phyloP scores from a whole-genome alignment of 345 rosid species.

The Bruguiera sexangula region DNA sequence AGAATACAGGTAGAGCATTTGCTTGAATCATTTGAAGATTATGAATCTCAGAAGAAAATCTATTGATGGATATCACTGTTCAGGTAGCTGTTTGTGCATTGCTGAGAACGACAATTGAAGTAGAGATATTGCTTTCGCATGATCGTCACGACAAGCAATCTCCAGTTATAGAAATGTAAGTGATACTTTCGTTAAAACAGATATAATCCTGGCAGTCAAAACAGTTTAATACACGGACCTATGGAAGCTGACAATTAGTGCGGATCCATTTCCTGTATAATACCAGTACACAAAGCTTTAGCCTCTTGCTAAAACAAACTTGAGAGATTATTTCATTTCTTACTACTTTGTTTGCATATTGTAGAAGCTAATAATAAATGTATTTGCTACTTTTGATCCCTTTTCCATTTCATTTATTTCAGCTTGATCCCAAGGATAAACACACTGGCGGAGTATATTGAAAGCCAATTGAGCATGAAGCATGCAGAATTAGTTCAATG shows the following conservation, averaged over 20 bases:
- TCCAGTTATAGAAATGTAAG: constrained; percentile 54
- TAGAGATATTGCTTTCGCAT: constrained; percentile 59
- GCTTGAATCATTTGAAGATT: constrained; percentile 21
- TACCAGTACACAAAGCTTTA: not conserved
- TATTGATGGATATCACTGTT: constrained; percentile 28
- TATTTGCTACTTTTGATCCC: constrained; percentile 11
- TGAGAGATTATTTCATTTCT: not conserved
- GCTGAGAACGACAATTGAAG: constrained; percentile 54
- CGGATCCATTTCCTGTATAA: not conserved
- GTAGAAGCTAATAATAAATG: not conserved
- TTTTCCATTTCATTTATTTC: constrained; percentile 19
- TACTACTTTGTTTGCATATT: not conserved
- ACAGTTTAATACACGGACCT: not conserved
- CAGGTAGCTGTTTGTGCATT: constrained; percentile 66
- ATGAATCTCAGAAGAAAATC: constrained; percentile 22
- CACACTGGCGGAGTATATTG: constrained; percentile 39
- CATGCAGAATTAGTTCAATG: constrained; percentile 47
- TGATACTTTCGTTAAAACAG: constrained; percentile 2
- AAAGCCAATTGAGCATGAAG: constrained; percentile 41
- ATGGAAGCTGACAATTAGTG: not conserved
- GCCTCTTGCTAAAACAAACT: not conserved
- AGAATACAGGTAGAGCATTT: constrained; percentile 19
- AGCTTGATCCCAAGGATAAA: constrained; percentile 48
- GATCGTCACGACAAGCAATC: constrained; percentile 48
- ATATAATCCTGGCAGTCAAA: not conserved